Percentiles rank a stretch among this genome's conserved stretches.
Evolutionary conservation across 495 filamentous ascomycete genomes (phyloP).

Genomic region (Lentithecium fluviatile): DNA sequence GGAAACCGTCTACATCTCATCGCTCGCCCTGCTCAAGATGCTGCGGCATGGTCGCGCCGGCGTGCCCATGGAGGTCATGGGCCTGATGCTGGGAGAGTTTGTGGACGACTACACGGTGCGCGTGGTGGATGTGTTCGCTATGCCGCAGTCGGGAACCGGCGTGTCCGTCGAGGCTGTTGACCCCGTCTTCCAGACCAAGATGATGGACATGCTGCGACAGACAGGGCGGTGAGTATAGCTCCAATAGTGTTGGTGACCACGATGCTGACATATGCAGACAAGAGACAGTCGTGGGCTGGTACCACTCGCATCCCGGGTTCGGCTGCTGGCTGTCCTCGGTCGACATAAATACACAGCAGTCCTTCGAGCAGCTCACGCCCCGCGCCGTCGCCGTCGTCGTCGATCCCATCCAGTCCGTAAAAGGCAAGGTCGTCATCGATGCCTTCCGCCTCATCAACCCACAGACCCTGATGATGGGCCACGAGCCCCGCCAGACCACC

Average conservation of each 20-base stretch:
- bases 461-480: conserved; percentile 96
- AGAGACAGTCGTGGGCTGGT: conserved; percentile 98
- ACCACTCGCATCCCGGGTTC: conserved; percentile 98
- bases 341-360: conserved; percentile 99
- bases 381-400: conserved; percentile 96
- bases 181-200: conserved; percentile 97
- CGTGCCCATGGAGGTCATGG: conserved; percentile 99
- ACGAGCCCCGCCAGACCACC: conserved; percentile 97
- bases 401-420: conserved; percentile 97
- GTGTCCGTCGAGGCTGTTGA: conserved; percentile 98
- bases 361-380: conserved; percentile 95
- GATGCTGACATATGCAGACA: conserved; percentile 54
- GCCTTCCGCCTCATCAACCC: conserved; percentile 99
- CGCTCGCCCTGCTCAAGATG: conserved; percentile 96
- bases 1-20: conserved; percentile 99
- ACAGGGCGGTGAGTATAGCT: conserved; percentile 73
- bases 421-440: conserved; percentile 99
- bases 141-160: conserved; percentile 98
- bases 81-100: conserved; percentile 96
- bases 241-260: neutral
- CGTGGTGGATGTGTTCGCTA: conserved; percentile 97
- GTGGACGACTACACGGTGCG: conserved; percentile 98
- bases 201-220: conserved; percentile 99
- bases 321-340: conserved; percentile 98
- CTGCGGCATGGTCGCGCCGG: conserved; percentile 93